phyloP scores from a whole-genome alignment of 345 rosid genomes.

The Jatropha curcas region DNA sequence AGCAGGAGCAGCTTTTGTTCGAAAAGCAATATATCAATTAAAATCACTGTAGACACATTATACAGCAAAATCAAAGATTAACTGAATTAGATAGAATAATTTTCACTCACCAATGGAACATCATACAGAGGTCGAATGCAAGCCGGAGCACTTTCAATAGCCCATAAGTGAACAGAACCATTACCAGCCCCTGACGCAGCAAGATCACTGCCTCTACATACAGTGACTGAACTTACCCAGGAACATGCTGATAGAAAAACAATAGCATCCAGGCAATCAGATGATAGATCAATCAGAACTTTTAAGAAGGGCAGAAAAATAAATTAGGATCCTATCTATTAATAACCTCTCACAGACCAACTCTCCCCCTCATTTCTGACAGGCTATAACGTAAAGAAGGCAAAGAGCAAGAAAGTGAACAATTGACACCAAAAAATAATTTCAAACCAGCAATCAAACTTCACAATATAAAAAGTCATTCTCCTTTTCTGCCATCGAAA shows the following conservation, averaged over 20 bases:
- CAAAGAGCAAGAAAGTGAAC: background rate
- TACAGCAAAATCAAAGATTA: background rate
- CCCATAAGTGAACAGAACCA: conserved; percentile 76
- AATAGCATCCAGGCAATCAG: conserved; percentile 16
- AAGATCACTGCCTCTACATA: conserved; percentile 88
- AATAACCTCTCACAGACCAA: background rate
- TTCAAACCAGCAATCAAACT: background rate
- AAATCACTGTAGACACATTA: background rate
- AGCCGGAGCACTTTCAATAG: conserved; percentile 52
- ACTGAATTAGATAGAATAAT: background rate
- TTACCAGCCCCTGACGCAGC: conserved; percentile 98
- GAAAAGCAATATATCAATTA: background rate
- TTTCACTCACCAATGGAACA: conserved; percentile 69
- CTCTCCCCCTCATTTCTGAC: background rate
- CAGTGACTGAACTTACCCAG: conserved; percentile 82
- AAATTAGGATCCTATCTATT: background rate
- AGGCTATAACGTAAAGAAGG: background rate
- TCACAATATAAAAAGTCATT: background rate
- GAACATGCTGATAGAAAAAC: conserved; percentile 52
- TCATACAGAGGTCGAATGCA: conserved; percentile 51
- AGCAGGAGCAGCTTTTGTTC: background rate
- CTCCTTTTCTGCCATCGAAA: background rate
- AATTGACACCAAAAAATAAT: background rate
- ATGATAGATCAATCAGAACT: background rate
- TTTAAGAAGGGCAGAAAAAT: conserved; percentile 14